Evolutionary conservation across 164 flowering plant genomes (phyloP), one percentile per base, ranked within the genome.

Genomic region (Platanus orientalis): DNA sequence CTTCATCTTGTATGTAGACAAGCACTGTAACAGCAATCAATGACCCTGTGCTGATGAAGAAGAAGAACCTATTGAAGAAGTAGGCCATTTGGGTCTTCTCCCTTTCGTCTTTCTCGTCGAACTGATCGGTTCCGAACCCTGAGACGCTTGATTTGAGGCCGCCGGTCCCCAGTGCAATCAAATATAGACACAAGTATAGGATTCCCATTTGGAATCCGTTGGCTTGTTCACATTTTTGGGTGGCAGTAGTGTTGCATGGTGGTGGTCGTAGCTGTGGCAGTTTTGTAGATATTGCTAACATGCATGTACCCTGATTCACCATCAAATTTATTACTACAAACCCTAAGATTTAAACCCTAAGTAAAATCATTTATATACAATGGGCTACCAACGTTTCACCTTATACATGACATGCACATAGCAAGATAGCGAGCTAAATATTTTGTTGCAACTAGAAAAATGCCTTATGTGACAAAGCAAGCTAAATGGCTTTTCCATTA

Each of bases 141-240:
- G 98, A 88, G 0, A 92, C 90, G 24, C 96, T 84, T 0, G 98
- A 92, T 61, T 89, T 89, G 4, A 92, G 76, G 66, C 98, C 96
- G 2, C 98, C 98, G 0, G 89, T 88, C 14, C 98, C 98, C 5
- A 92, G 60, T n/a, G 96, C 90, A 7, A 90, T 83, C 3, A 88
- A 55, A 66, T 86, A 90, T 0, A 92, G 61, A 42, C 92, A 73
- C 10, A 79, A 0, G 78, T 90, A 88, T 0, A 92, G 60, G 32
- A 86, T 61, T 0, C 85, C 89, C 89, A 92, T 86, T 45, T 92
- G 96, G 53, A 79, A 68, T 13, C 82, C 81, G 34, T n/a, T 80
- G 7, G 96, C 92, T 36, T 68, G 76, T 59, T 72, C 6, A 78
- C 95, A 89, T 54, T 95, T 32, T 19, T 54, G n/a, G n/a, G 44